Conservation (phyloP, 2,329 filamentous ascomycete genomes). For the Talaromyces sp. region DNA sequence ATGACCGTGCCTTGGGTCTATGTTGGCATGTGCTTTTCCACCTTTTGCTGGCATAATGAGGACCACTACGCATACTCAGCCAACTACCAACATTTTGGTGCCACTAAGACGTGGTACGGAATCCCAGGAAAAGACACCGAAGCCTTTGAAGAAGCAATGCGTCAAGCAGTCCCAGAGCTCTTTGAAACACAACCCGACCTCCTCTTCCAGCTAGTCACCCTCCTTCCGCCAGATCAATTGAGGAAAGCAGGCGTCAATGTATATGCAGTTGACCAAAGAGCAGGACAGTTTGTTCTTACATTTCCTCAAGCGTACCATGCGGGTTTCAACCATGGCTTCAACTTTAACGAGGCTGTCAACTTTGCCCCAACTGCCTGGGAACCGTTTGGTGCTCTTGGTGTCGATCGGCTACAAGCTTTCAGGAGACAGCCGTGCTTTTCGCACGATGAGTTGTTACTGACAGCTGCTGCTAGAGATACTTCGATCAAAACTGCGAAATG, state of each 20-base stretch:
- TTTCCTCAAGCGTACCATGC: conserved; percentile 97
- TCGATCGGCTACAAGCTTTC: conserved; percentile 80
- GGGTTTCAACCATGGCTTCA: conserved; percentile 97
- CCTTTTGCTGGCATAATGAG: conserved; percentile 99
- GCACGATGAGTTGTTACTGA: conserved; percentile 89
- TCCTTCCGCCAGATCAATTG: conserved; percentile 87
- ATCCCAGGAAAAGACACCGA: conserved; percentile 91
- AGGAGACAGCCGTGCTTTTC: conserved; percentile 93
- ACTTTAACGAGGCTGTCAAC: conserved; percentile 98
- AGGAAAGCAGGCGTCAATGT: conserved; percentile 89
- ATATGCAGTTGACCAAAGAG: conserved; percentile 91
- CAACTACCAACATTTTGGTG: conserved; percentile 97
- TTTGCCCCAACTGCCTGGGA: conserved; percentile 97
- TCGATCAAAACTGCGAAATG: conserved; percentile 91
- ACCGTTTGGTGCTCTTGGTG: conserved; percentile 78
- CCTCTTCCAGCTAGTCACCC: conserved; percentile 92
- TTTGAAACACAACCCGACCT: conserved; percentile 97
- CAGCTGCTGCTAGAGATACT: conserved; percentile 74
- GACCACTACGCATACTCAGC: conserved; percentile 97
- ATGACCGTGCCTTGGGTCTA: conserved; percentile 99
- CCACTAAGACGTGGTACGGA: conserved; percentile 98
- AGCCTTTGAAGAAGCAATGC: conserved; percentile 94
- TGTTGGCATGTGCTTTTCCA: conserved; percentile 98
- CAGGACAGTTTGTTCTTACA: conserved; percentile 92
- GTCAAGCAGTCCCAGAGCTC: conserved; percentile 86